Conservation (phyloP, 2,329 filamentous ascomycete species). For the Pseudogymnoascus sp. region DNA sequence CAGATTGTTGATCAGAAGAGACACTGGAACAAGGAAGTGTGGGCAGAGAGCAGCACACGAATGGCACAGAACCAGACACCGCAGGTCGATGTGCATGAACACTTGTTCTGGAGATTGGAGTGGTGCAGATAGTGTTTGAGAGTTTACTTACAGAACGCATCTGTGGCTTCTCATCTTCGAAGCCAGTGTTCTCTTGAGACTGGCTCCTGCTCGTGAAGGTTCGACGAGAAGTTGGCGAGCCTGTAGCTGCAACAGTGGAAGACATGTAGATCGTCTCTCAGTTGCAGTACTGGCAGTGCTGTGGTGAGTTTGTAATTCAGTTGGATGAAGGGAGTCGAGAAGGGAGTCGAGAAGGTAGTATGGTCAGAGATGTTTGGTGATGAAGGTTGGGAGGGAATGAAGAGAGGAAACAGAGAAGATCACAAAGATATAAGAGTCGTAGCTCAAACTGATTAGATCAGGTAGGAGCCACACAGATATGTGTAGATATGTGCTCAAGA, state of each 20-base stretch:
- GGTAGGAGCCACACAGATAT: slow-evolving; percentile 21
- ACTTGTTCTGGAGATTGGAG: background rate
- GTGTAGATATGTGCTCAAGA: background rate
- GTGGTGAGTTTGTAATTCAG: background rate
- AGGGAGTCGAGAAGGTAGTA: slow-evolving; percentile 24
- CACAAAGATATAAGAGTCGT: slow-evolving; percentile 25
- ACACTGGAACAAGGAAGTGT: background rate
- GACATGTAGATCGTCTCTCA: slow-evolving; percentile 30
- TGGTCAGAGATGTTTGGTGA: slow-evolving; percentile 19
- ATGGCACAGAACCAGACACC: background rate
- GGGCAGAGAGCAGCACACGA: background rate
- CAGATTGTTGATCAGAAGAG: background rate
- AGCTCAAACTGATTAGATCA: slow-evolving; percentile 21
- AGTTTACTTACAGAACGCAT: slow-evolving; percentile 27
- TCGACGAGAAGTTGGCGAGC: slow-evolving; percentile 35
- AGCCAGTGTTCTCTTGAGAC: slow-evolving; percentile 29
- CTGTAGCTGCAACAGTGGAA: slow-evolving; percentile 30
- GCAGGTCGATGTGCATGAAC: background rate
- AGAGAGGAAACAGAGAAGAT: slow-evolving; percentile 17
- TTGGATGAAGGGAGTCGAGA: slow-evolving; percentile 26
- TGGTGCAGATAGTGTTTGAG: slow-evolving; percentile 6
- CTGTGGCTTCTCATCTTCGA: slow-evolving; percentile 18
- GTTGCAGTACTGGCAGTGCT: background rate
- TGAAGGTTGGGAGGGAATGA: slow-evolving; percentile 15
- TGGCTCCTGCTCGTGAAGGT: slow-evolving; percentile 27